Evolutionary conservation across 371 early-diverging fungal genomes (phyloP).

Genomic region (Umbelopsis sp.): DNA sequence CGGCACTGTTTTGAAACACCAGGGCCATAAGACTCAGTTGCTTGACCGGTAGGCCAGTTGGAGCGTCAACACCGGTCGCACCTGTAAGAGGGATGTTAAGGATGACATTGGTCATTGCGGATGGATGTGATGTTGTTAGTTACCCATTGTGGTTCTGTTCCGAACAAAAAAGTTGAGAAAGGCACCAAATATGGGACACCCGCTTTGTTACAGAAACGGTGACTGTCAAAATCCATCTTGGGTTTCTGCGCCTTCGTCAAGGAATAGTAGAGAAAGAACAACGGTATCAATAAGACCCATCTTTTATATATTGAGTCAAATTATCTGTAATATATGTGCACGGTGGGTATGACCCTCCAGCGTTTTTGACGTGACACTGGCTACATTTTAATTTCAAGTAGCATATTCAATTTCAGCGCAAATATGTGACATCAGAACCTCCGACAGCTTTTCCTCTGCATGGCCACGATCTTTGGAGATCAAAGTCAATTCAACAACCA

Average conservation of each 20-base stretch:
- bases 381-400: background rate
- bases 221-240: background rate
- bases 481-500: background rate
- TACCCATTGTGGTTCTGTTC: slow-evolving; percentile 10
- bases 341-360: no score
- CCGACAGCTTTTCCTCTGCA: background rate
- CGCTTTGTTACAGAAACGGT: background rate
- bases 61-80: background rate
- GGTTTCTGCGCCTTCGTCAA: no score
- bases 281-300: no score
- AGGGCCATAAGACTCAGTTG: slow-evolving; percentile 84
- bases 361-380: no score
- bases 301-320: no score
- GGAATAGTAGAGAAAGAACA: no score
- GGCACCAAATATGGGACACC: background rate
- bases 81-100: background rate
- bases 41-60: slow-evolving; percentile 68
- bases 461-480: background rate
- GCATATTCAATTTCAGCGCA: background rate
- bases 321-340: no score
- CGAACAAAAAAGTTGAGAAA: background rate
- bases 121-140: background rate
- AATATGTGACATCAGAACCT: background rate
- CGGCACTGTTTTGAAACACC: slow-evolving; percentile 87
- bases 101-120: no score